Evolutionary conservation across 2,329 filamentous ascomycete genomes (phyloP).

Genomic region (Sphaceloma murrayae): DNA sequence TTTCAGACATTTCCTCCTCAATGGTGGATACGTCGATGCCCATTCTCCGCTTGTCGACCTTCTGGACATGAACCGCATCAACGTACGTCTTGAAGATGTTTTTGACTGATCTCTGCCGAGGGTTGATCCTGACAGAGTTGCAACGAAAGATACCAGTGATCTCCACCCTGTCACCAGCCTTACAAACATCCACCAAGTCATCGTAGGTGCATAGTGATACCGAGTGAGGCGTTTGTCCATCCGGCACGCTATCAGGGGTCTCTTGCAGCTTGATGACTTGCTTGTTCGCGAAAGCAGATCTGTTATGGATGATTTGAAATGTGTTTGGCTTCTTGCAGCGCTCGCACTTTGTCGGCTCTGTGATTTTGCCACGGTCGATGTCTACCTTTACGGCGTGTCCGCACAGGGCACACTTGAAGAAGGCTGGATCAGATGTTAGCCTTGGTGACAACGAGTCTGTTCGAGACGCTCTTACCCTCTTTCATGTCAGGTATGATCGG

Average conservation of each 20-base stretch:
- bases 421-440: slow-evolving; percentile 48
- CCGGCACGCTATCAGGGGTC: slow-evolving; percentile 86
- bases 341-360: slow-evolving; percentile 84
- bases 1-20: slow-evolving; percentile 68
- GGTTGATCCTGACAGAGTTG: slow-evolving; percentile 87
- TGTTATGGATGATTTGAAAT: slow-evolving; percentile 97
- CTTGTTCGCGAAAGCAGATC: slow-evolving; percentile 90
- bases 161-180: slow-evolving; percentile 90
- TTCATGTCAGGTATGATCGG: slow-evolving; percentile 99
- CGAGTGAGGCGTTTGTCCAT: slow-evolving; percentile 93
- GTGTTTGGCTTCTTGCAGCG: slow-evolving; percentile 84
- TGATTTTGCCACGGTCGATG: slow-evolving; percentile 91
- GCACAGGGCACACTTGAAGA: slow-evolving; percentile 91
- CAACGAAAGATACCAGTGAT: slow-evolving; percentile 96
- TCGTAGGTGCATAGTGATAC: slow-evolving; percentile 95
- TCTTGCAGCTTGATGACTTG: slow-evolving; percentile 98
- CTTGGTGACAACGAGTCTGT: too few species aligned
- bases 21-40: slow-evolving; percentile 85
- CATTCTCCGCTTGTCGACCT: slow-evolving; percentile 89
- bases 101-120: slow-evolving; percentile 83
- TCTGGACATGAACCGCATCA: slow-evolving; percentile 90
- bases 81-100: slow-evolving; percentile 97
- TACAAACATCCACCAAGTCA: slow-evolving; percentile 94
- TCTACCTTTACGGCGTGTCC: slow-evolving; percentile 84
- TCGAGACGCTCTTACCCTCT: too few species aligned